A percentile compares a stretch with the other conserved stretches of the same genome.
These are phyloP conservation scores for Mortierella sp. DNA, from an alignment of 371 early-diverging fungal species.

Conservation along the genomic window DNA sequence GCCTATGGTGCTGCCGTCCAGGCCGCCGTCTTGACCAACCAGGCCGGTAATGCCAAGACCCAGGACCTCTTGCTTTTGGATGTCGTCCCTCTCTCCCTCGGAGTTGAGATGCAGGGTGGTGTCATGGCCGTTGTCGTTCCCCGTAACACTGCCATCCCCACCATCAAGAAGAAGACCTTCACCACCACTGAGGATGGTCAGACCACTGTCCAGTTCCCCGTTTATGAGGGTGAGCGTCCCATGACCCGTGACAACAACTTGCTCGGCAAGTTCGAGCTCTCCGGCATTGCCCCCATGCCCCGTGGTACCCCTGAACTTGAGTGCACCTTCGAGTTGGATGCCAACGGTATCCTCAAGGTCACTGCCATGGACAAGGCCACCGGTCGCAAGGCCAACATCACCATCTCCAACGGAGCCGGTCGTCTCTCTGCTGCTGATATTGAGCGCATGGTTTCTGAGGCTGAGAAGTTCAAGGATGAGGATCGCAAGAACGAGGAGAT, in stretches of 20 bases:
- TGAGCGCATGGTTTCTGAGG: constrained; percentile 56
- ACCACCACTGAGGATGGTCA: constrained; percentile 97
- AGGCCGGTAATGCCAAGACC: constrained; percentile 75
- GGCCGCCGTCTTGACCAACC: constrained; percentile 86
- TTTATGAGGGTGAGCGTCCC: constrained; percentile 95
- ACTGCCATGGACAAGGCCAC: constrained; percentile 94
- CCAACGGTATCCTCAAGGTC: constrained; percentile 96
- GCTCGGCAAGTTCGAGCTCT: constrained; percentile 92
- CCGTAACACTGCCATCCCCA: constrained; percentile 94
- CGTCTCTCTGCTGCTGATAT: constrained; percentile 93
- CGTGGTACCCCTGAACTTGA: constrained; percentile 94
- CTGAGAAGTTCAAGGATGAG: constrained; percentile 64
- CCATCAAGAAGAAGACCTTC: constrained; percentile 92
- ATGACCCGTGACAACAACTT: constrained; percentile 94
- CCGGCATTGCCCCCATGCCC: constrained; percentile 90
- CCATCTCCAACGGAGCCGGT: constrained; percentile 93
- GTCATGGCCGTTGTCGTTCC: constrained; percentile 82
- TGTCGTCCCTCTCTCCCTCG: constrained; percentile 91
- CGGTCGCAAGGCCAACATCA: constrained; percentile 89
- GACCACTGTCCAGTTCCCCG: constrained; percentile 91
- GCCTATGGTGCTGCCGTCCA: constrained; percentile 97
- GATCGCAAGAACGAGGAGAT: constrained; percentile 86
- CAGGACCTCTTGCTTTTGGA: constrained; percentile 87
- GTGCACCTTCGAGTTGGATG: constrained; percentile 94
- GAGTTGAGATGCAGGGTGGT: constrained; percentile 96